Evolutionary conservation across 1,284 basidiomycete genomes (phyloP).

Genomic region (Rhodofomes roseus): DNA sequence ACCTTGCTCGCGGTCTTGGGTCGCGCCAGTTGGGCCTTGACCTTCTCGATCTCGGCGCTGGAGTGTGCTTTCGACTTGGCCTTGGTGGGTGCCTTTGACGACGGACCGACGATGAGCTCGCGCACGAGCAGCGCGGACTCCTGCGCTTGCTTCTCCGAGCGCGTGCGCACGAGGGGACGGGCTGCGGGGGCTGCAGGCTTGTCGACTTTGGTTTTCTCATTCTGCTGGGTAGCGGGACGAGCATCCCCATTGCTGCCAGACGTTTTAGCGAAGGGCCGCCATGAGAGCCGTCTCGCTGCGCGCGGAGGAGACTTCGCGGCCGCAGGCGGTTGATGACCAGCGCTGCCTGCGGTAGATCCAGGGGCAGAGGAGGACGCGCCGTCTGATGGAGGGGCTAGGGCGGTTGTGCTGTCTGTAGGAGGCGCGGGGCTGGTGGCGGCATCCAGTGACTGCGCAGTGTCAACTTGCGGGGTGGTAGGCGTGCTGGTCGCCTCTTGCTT

Average conservation of each 20-base stretch:
- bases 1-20: slow-evolving; percentile 67
- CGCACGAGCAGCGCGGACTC: slow-evolving; percentile 61
- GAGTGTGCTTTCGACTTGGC: slow-evolving; percentile 33
- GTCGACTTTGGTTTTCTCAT: slow-evolving; percentile 33
- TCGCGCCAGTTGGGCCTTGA: slow-evolving; percentile 65
- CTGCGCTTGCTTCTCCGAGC: slow-evolving; percentile 57
- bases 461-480: not conserved
- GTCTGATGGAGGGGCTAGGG: not conserved
- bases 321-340: not conserved
- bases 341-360: not conserved
- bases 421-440: slow-evolving; percentile 2
- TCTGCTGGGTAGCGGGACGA: slow-evolving; percentile 36
- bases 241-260: slow-evolving; percentile 21
- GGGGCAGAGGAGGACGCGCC: not conserved
- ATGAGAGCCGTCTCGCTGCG: slow-evolving; percentile 24
- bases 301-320: slow-evolving; percentile 3
- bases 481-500: not conserved
- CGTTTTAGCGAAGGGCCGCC: slow-evolving; percentile 18
- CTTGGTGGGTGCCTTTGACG: slow-evolving; percentile 32
- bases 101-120: slow-evolving; percentile 62
- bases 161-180: slow-evolving; percentile 28
- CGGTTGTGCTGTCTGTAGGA: not conserved
- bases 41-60: slow-evolving; percentile 54
- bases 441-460: not conserved
- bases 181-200: slow-evolving; percentile 23